phyloP scores from a whole-genome alignment of 192 early-diverging fungal species.

The Dispira parvispora region DNA sequence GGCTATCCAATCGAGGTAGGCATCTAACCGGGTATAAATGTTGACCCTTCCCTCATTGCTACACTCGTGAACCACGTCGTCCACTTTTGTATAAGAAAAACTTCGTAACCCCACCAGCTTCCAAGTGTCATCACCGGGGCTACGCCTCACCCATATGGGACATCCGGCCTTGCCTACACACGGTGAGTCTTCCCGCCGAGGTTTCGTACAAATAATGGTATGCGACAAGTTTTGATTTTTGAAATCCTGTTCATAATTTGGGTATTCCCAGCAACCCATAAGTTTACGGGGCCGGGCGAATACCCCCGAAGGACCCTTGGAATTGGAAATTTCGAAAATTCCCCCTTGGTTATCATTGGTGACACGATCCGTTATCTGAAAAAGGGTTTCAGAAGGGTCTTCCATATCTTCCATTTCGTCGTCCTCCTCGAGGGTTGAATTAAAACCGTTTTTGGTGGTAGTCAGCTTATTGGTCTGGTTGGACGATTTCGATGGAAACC shows the following conservation, averaged over 20 bases:
- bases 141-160: background rate
- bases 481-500: background rate
- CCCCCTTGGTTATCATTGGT: background rate
- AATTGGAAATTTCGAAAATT: background rate
- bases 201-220: slow-evolving; percentile 1
- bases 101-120: background rate
- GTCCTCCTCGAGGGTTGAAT: background rate
- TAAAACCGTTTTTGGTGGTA: background rate
- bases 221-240: background rate
- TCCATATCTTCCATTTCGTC: background rate
- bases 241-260: background rate
- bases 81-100: background rate
- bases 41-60: background rate
- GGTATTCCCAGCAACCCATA: background rate
- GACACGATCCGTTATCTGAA: background rate
- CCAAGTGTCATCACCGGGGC: too few relatives aligned
- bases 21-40: background rate
- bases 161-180: slow-evolving; percentile 1
- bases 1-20: background rate
- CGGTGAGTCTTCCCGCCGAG: background rate
- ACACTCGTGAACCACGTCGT: background rate
- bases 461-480: background rate
- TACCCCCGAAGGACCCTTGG: background rate
- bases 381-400: background rate
- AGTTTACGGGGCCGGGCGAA: background rate